Percentiles rank a stretch among this genome's conserved stretches.
Conservation (phyloP, 1,284 basidiomycete genomes). For the Coniferiporia weirii region DNA sequence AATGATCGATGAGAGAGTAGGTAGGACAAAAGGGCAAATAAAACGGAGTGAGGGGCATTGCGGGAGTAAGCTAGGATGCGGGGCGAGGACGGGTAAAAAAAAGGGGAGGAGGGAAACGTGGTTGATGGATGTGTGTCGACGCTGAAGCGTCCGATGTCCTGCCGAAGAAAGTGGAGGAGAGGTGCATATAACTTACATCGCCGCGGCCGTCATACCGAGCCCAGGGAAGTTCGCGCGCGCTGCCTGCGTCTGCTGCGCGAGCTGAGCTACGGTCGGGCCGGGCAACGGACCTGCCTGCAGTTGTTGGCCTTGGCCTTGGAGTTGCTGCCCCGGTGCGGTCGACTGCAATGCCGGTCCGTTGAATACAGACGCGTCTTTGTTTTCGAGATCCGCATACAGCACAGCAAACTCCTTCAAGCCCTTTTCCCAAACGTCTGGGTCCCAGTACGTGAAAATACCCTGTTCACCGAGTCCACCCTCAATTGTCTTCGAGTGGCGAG, state of each 20-base stretch:
- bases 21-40: background rate
- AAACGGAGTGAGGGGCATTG: background rate
- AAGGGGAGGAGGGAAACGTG: background rate
- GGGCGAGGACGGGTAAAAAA: background rate
- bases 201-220: slow-evolving; percentile 13
- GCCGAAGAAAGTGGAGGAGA: background rate
- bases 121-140: background rate
- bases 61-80: background rate
- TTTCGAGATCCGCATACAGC: slow-evolving; percentile 81
- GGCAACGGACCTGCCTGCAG: slow-evolving; percentile 32
- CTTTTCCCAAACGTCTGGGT: slow-evolving; percentile 85
- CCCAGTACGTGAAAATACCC: slow-evolving; percentile 89
- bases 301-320: slow-evolving; percentile 29
- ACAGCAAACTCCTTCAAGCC: slow-evolving; percentile 84
- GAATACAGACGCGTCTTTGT: slow-evolving; percentile 69
- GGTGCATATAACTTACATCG: slow-evolving; percentile 2
- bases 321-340: slow-evolving; percentile 21
- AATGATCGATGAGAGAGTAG: background rate
- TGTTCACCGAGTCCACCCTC: slow-evolving; percentile 73
- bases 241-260: slow-evolving; percentile 8
- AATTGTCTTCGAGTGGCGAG: slow-evolving; percentile 80
- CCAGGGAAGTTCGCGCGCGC: slow-evolving; percentile 8
- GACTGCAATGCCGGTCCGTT: slow-evolving; percentile 50
- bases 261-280: slow-evolving; percentile 16
- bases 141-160: background rate